A percentile compares a stretch with the other conserved stretches of the same genome.
These are phyloP conservation scores for Puccinia polysora DNA, from an alignment of 1,284 basidiomycete genomes.

Conservation along the genomic window DNA sequence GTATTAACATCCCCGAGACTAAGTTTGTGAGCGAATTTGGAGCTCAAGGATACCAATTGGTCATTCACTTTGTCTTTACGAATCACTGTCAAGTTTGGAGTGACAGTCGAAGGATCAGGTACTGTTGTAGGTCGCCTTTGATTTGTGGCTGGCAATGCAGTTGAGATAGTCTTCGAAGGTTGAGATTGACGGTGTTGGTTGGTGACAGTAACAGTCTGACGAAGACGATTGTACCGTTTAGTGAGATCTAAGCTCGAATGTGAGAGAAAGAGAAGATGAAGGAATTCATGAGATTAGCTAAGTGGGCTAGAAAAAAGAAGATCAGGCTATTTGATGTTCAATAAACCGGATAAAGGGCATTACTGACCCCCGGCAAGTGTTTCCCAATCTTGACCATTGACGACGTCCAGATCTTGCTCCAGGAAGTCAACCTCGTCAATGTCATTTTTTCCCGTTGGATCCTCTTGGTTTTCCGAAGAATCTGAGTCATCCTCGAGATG, in stretches of 20 bases:
- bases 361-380: constrained; percentile 67
- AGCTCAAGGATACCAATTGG: constrained; percentile 44
- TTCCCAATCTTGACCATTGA: constrained; percentile 80
- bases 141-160: constrained; percentile 32
- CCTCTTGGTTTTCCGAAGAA: constrained; percentile 50
- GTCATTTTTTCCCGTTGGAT: constrained; percentile 59
- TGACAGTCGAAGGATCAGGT: constrained; percentile 44
- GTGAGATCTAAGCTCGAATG: constrained; percentile 69
- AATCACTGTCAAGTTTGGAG: constrained; percentile 40
- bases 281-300: neutral
- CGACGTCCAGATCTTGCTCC: constrained; percentile 45
- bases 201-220: constrained; percentile 28
- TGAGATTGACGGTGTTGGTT: constrained; percentile 13
- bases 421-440: constrained; percentile 55
- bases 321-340: neutral
- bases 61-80: constrained; percentile 43
- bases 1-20: constrained; percentile 62
- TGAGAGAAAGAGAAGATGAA: neutral
- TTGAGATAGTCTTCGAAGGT: constrained; percentile 2
- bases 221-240: constrained; percentile 80
- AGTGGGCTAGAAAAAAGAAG: no score
- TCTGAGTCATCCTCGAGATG: constrained; percentile 45
- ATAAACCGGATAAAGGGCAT: neutral
- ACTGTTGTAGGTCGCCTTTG: constrained; percentile 41
- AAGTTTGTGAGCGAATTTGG: constrained; percentile 39